Evolutionary conservation across 371 early-diverging fungal genomes (phyloP).

Genomic region (Chytridiales sp.): DNA sequence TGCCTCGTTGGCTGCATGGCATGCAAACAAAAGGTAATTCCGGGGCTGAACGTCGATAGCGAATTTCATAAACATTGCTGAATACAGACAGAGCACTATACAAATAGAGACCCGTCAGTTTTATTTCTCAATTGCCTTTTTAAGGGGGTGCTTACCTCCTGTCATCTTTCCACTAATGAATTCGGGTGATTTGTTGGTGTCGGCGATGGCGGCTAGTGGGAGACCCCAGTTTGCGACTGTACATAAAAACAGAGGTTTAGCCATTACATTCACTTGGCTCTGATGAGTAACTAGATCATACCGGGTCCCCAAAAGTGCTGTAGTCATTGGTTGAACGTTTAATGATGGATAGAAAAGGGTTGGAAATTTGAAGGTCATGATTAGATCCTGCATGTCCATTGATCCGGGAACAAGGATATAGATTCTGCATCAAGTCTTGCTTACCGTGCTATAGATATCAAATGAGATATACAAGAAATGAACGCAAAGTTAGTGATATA

Average conservation of each 20-base stretch:
- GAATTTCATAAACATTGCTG: slow-evolving; percentile 92
- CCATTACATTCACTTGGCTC: neutral
- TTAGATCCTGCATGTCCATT: no score
- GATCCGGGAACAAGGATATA: no score
- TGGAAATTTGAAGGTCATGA: no score
- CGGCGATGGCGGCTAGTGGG: slow-evolving; percentile 91
- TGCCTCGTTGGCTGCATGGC: slow-evolving; percentile 87
- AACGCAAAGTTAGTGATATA: no score
- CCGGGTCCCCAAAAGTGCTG: slow-evolving; percentile 90
- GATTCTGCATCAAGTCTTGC: no score
- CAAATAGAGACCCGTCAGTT: neutral
- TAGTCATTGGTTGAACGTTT: neutral
- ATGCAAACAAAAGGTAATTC: slow-evolving; percentile 89
- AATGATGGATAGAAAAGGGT: no score
- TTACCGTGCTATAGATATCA: no score
- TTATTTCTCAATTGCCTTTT: neutral
- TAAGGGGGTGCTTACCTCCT: slow-evolving; percentile 47
- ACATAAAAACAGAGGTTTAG: slow-evolving; percentile 14
- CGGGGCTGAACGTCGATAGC: slow-evolving; percentile 89
- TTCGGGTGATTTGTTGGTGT: slow-evolving; percentile 88
- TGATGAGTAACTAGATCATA: slow-evolving; percentile 27
- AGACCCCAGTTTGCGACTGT: slow-evolving; percentile 96
- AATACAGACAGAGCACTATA: slow-evolving; percentile 65
- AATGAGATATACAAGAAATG: no score
- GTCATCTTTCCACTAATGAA: slow-evolving; percentile 96